These are phyloP conservation scores for Rhodosporidiobolus sp. DNA, from an alignment of 768 basidiomycete genomes.

Conservation along the genomic window DNA sequence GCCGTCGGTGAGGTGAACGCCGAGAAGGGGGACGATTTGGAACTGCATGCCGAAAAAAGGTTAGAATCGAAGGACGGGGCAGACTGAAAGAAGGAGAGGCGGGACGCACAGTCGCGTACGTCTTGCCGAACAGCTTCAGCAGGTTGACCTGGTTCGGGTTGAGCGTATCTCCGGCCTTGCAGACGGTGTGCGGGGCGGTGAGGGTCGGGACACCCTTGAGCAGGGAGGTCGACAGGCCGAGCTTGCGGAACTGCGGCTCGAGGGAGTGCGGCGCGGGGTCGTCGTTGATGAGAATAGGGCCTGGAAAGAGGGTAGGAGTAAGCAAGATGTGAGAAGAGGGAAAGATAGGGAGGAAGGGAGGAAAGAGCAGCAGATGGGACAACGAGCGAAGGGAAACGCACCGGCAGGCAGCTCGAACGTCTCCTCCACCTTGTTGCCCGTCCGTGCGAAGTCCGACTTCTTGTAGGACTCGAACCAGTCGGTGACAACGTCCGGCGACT, in stretches of 20 bases:
- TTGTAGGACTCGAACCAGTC: constrained; percentile 92
- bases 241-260: constrained; percentile 89
- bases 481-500: constrained; percentile 80
- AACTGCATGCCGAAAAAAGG: constrained; percentile 11
- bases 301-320: constrained; percentile 50
- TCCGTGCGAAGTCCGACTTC: constrained; percentile 84
- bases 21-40: constrained; percentile 39
- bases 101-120: constrained; percentile 75
- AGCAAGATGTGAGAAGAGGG: background rate
- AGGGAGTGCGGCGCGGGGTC: constrained; percentile 93
- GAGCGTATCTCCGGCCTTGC: constrained; percentile 73
- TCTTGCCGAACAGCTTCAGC: constrained; percentile 83
- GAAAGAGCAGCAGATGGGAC: constrained; percentile 3
- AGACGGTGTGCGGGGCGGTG: constrained; percentile 69
- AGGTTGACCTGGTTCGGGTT: constrained; percentile 86
- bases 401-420: constrained; percentile 68
- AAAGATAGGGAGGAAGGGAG: background rate
- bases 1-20: constrained; percentile 34
- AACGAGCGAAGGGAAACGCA: constrained; percentile 31
- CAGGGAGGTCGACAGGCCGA: constrained; percentile 78
- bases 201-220: constrained; percentile 83
- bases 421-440: constrained; percentile 73
- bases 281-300: constrained; percentile 73
- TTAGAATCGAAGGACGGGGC: background rate
- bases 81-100: too few species aligned